Evolutionary conservation across 2,329 filamentous ascomycete species (phyloP).

Genomic region (Beauveria medogensis): DNA sequence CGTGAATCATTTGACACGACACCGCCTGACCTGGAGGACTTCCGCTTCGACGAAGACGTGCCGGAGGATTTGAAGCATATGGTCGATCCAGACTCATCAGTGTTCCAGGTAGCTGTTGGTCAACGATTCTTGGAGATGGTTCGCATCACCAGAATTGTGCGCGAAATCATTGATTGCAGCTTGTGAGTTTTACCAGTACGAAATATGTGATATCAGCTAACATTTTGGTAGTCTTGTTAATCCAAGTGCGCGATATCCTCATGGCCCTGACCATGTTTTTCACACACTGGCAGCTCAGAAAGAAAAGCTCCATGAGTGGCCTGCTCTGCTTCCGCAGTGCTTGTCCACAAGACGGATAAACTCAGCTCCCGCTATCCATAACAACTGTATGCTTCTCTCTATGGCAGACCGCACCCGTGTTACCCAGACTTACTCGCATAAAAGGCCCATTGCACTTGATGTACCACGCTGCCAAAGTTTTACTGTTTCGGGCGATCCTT

Average conservation of each 20-base stretch:
- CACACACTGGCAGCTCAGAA: conserved; percentile 20
- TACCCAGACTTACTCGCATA: background rate
- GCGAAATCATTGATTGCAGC: conserved; percentile 25
- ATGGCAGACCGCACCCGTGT: background rate
- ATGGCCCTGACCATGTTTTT: conserved; percentile 15
- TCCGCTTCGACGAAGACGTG: conserved; percentile 35
- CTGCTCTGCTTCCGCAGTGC: conserved; percentile 28
- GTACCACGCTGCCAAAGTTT: conserved; percentile 33
- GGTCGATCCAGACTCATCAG: conserved; percentile 24
- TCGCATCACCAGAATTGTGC: conserved; percentile 23
- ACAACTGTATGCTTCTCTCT: conserved; percentile 18
- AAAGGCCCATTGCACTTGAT: conserved; percentile 32
- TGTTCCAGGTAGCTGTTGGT: conserved; percentile 27
- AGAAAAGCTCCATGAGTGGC: conserved; percentile 27
- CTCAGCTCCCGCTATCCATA: conserved; percentile 12
- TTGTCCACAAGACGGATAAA: conserved; percentile 19
- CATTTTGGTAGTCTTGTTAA: conserved; percentile 19
- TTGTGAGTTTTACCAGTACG: conserved; percentile 20
- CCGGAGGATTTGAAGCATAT: conserved; percentile 25
- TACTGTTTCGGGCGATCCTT: conserved; percentile 37
- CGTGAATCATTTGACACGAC: conserved; percentile 32
- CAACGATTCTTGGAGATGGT: conserved; percentile 30
- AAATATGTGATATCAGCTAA: background rate
- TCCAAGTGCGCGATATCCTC: conserved; percentile 11
- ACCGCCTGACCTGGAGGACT: conserved; percentile 31